Base-by-base conservation (phyloP, 2,329 filamentous ascomycete genomes). In the Botryotinia globosa region DNA sequence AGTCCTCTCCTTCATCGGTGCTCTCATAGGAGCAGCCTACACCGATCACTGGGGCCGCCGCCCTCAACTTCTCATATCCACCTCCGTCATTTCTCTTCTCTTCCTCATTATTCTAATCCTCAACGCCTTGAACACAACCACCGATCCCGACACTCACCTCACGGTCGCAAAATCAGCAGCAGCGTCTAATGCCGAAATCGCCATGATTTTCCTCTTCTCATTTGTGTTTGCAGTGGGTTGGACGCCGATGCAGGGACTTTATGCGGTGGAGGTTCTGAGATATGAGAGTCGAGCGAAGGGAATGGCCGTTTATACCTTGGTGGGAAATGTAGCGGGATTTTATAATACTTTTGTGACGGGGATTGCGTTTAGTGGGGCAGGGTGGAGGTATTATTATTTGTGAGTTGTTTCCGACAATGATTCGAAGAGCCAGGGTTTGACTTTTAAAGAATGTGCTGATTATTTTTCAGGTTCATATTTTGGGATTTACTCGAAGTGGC, bases 181-280 rank as follows among this genome's bases (percentile, higher is more conserved):
- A 0, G 83, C 84, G 0, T 83, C 84, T 32, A 84, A 85, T 73
- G 80, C 82, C 0, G 84, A 84, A 12, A 83, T 87, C 4, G 85
- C 85, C 12, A 85, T 87, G 74, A 85, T 88, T 62, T 87, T 85
- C 76, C 80, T 87, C 12, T 87, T 87, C 59, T 85, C 85, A 4
- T 83, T 86, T 44, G 83, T 85, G 1, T 87, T 86, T 77, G 85
- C 84, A 0, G 84, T 87, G 37, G 85, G 85, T 1, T 86, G 84
- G 83, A 87, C 85, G 0, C 85, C 85, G 0, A 80, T 87, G 10
- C 84, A 86, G 72, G 82, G 81, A 71, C 84, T 85, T 78, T 86
- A 86, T 75, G 85, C 85, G 29, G 84, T 83, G 7, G 85, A 86
- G 74, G 83, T 82, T 0, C 78, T 86, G 7, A 67, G 29, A 4